Base-by-base conservation (phyloP, 805 yeast genomes). In the Candida pini region DNA sequence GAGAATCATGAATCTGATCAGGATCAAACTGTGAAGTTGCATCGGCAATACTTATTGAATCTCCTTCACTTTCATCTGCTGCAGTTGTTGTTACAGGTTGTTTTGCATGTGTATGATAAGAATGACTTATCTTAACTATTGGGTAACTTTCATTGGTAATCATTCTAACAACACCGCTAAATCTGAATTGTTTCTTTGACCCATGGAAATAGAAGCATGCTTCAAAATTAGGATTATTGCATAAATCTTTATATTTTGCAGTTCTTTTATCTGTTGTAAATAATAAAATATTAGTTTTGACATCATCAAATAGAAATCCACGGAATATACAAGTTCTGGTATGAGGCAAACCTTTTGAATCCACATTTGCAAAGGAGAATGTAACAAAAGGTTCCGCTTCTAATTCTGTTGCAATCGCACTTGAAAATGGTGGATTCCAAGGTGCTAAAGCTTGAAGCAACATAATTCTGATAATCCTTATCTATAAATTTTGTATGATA, bases 191-290 rank as follows among this genome's bases (percentile, higher is more conserved):
- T 49, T 73, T 80, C 53, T 71, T 70, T 17, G 71, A 54, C 16
- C 64, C 65, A 7, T 67, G 71, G 52, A 85, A 81, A 63, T 84
- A 81, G 53, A 82, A 83, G 38, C 85, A 81, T 2, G 86, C 83
- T 60, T 86, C 95, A 54, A 76, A 80, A 36, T 66, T 64, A 34
- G 79, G 73, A 45, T 78, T 69, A 16, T 54, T 47, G 15, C 66
- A 41, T 26, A 74, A 56, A 47, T 82, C 82, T 10, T 60, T 58
- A 48, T 68, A 69, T 56, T 86, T 86, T 32, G 63, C 62, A 66
- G 80, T 76, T 56, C 95, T 64, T 49, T 68, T 66, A 56, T 86
- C 95, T 1, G 92, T 80, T 28, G 81, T 71, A 47, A 81, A 76
- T 1, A 84, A 69, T 34, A 85, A 55, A 9, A 81, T 73, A 49